Evolutionary conservation across 176 grass and related monocot species (phyloP), one percentile per base, ranked within the genome.

Genomic region (Aechmea fasciata): DNA sequence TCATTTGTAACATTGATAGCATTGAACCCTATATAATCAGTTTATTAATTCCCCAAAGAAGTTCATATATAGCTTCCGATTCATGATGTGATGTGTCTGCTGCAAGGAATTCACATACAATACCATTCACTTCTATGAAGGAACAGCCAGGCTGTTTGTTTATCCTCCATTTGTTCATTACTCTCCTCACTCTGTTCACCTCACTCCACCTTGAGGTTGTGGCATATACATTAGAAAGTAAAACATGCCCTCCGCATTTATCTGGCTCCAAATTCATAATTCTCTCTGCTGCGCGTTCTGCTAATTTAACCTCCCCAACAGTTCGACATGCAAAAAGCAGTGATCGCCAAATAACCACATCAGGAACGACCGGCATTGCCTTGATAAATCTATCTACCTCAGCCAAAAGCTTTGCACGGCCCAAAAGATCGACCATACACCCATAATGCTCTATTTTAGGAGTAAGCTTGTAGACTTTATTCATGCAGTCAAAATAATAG

Each of bases 81-180:
- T 80, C 73, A 71, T 73, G 83, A 70, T 68, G 70, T 29, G 77
- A 90, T 17, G 69, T 68, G 26, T 83, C 83, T 1, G 80, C 77
- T 68, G 76, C 83, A 71, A 83, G 54, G 75, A 90, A 90, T 0
- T 86, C 51, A 78, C 75, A 80, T 47, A 83, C 77, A 6, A 83
- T 77, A 78, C 86, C 71, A 75, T 67, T 59, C 62, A 90, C 63
- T 20, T 86, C 83, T 57, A 90, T 28, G 80, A 80, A 90, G 69
- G 83, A 86, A 75, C 83, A 90, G n/a, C 83, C 87, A 72, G 87
- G 83, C 54, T 90, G 80, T 68, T 90, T 90, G 69, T 90, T 86
- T 10, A 81, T 63, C 25, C 65, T 75, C 26, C 69, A 77, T 69
- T 15, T 73, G 9, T 72, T 75, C 87, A 90, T 90, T 73, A 13